Evolutionary conservation across 2,329 filamentous ascomycete genomes (phyloP).

Genomic region (Cryphonectria nitschkei): DNA sequence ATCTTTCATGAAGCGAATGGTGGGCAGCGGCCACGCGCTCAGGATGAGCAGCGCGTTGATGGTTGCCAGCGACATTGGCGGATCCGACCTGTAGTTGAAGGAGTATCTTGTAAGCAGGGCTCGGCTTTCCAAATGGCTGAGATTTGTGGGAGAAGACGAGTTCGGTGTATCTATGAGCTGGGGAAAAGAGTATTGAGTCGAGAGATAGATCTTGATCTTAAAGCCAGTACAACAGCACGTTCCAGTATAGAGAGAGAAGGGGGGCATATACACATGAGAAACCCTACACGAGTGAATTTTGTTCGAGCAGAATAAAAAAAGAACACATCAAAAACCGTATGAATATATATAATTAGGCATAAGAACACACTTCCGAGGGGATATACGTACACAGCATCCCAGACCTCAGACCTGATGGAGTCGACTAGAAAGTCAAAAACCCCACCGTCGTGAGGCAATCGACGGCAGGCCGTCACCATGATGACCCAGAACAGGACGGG

Average conservation of each 20-base stretch:
- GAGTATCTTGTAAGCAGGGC: background rate
- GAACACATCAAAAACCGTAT: background rate
- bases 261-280: too few relatives aligned
- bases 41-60: conserved; percentile 57
- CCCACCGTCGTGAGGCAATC: conserved; percentile 49
- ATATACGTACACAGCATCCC: conserved; percentile 40
- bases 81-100: conserved; percentile 34
- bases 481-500: conserved; percentile 60
- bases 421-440: conserved; percentile 51
- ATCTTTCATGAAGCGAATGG: conserved; percentile 55
- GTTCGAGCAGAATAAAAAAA: too few relatives aligned
- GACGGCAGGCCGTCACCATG: conserved; percentile 53
- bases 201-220: too few relatives aligned
- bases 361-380: background rate
- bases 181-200: too few relatives aligned
- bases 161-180: too few relatives aligned
- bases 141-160: background rate
- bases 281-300: too few relatives aligned
- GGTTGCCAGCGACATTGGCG: conserved; percentile 50
- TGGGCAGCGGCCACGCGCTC: conserved; percentile 56
- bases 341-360: background rate
- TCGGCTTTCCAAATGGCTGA: background rate
- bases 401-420: conserved; percentile 51
- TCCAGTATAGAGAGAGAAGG: too few relatives aligned
- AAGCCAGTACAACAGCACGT: too few relatives aligned